Evolutionary conservation across 2,329 filamentous ascomycete species (phyloP).

Genomic region (Zymoseptoria passerinii): DNA sequence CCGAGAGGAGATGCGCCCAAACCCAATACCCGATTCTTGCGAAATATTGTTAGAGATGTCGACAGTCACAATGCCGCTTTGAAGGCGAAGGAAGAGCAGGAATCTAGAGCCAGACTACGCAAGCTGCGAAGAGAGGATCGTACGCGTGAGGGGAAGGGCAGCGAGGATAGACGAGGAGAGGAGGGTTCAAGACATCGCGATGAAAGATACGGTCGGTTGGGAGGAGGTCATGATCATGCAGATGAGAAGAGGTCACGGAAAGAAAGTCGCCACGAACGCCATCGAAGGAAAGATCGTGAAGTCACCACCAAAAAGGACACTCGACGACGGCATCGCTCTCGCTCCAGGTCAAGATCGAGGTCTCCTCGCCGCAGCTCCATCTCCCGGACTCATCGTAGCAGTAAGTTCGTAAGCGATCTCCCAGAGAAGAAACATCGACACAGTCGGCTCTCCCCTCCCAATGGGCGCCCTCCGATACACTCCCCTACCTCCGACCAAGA

Average conservation of each 20-base stretch:
- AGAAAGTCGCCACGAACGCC: background rate
- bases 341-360: background rate
- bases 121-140: slow-evolving; percentile 36
- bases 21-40: slow-evolving; percentile 84
- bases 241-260: background rate
- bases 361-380: background rate
- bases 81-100: slow-evolving; percentile 72
- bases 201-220: slow-evolving; percentile 1
- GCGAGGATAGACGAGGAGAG: slow-evolving; percentile 6
- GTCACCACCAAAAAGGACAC: slow-evolving; percentile 1
- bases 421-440: background rate
- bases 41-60: slow-evolving; percentile 79
- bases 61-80: slow-evolving; percentile 83
- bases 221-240: background rate
- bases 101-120: slow-evolving; percentile 63
- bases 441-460: background rate
- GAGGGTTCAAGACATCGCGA: background rate
- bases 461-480: background rate
- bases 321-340: slow-evolving; percentile 4
- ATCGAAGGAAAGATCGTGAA: background rate
- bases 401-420: background rate
- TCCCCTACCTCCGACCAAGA: background rate
- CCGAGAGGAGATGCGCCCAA: slow-evolving; percentile 51
- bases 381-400: background rate
- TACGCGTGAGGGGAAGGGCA: slow-evolving; percentile 4